phyloP scores from a whole-genome alignment of 1,284 basidiomycete genomes.

The Entoloma clypeatum region DNA sequence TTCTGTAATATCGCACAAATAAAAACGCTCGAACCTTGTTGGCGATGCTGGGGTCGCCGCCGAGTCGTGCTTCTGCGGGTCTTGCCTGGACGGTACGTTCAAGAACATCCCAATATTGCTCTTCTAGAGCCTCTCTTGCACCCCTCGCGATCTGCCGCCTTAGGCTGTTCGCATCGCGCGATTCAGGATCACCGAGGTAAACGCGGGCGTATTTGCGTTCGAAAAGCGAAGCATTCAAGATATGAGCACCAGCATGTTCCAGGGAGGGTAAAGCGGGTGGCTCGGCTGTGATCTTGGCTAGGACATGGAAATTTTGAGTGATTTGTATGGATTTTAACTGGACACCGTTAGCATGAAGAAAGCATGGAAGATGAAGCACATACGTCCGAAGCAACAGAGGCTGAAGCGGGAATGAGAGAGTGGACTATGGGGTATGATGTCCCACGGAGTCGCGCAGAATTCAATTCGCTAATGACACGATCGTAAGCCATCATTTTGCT shows the following conservation, averaged over 20 bases:
- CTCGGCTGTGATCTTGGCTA: conserved; percentile 67
- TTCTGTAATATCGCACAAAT: conserved; percentile 74
- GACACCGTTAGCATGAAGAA: background rate
- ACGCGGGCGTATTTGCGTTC: conserved; percentile 70
- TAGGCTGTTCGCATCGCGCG: conserved; percentile 59
- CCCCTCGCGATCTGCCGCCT: conserved; percentile 71
- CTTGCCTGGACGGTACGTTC: conserved; percentile 83
- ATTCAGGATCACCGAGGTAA: conserved; percentile 69
- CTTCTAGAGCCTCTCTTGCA: conserved; percentile 71
- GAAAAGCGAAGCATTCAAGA: conserved; percentile 69
- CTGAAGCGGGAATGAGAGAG: conserved; percentile 61
- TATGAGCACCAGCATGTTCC: conserved; percentile 73
- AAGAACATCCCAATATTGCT: conserved; percentile 83
- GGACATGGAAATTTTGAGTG: conserved; percentile 66
- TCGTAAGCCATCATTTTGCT: conserved; percentile 96
- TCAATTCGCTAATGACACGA: conserved; percentile 71
- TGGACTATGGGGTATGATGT: conserved; percentile 75
- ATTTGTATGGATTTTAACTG: conserved; percentile 54
- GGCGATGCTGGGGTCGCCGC: conserved; percentile 86
- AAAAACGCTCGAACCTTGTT: conserved; percentile 90
- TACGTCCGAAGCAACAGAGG: conserved; percentile 55
- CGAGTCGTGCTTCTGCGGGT: conserved; percentile 83
- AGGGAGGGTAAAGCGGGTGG: conserved; percentile 65
- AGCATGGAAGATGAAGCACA: conserved; percentile 22
- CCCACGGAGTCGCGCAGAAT: conserved; percentile 66